Conservation (phyloP, 176 grass and related monocot species). For the Triticum dicoccoides region DNA sequence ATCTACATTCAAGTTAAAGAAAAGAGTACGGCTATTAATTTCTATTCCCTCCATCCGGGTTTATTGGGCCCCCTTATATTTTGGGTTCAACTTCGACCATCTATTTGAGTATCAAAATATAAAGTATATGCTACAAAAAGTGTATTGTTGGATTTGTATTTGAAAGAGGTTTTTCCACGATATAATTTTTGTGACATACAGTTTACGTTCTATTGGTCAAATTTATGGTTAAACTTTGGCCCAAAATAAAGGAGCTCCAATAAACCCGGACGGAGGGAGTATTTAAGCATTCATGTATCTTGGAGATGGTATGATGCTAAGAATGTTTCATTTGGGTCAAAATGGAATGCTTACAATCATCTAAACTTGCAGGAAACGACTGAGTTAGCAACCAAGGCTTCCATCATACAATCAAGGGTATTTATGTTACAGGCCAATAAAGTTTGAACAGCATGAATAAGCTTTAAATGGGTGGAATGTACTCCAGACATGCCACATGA, state of each 20-base stretch:
- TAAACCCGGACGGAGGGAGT: too few species aligned
- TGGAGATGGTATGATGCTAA: background rate
- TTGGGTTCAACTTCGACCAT: too few species aligned
- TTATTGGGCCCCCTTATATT: too few species aligned
- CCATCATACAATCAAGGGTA: background rate
- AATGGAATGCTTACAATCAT: background rate
- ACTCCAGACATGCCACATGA: background rate
- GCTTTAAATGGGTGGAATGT: background rate
- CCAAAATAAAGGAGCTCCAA: too few species aligned
- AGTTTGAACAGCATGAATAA: background rate
- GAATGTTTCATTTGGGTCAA: background rate
- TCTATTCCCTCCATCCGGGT: background rate
- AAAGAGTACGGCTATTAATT: slow-evolving; percentile 12
- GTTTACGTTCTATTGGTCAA: too few species aligned
- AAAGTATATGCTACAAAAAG: too few species aligned
- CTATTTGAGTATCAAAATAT: too few species aligned
- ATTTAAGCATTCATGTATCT: background rate
- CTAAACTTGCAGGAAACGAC: background rate
- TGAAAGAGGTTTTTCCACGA: too few species aligned
- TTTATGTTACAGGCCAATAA: background rate
- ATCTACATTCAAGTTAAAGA: slow-evolving; percentile 17
- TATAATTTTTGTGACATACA: too few species aligned
- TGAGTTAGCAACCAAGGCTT: background rate
- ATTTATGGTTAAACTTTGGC: too few species aligned
- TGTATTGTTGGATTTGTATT: too few species aligned